Evolutionary conservation across 495 filamentous ascomycete genomes (phyloP), one percentile per base, ranked within the genome.

Genomic region (Tirmania nivea): DNA sequence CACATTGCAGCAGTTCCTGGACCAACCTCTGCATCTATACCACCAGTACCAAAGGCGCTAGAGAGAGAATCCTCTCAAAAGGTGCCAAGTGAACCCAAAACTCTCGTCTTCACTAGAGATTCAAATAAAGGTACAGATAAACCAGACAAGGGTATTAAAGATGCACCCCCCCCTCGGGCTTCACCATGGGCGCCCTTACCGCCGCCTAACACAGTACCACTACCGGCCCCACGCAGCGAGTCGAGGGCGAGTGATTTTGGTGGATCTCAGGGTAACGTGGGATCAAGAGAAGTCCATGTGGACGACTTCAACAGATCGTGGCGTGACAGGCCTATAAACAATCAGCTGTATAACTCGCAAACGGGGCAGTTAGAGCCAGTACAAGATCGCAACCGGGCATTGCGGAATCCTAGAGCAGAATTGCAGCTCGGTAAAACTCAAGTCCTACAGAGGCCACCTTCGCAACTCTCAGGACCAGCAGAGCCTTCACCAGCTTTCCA

Each of bases 351-450:
- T 66, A 94, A 96, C 65, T 93, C 90, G 10, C 81, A 92, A 39
- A 94, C 86, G 48, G 90, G 92, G 20, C 80, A 86, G 45, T 92
- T 94, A 60, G 90, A 99, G 61, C 88, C 92, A 6, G 92, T 86
- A 8, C 70, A 75, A 45, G 84, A 92, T 54, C 73, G 69, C 21
- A 80, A 84, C 39, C 76, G 84, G 56, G 76, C 76, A 20, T 75
- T 79, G 16, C 52, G 55, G n/a, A 70, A 50, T 50, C 25, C 48
- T 25, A 77, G 49, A 74, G 81, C 49, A 49, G 84, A 90, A 49
- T 70, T 70, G 50, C 74, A 74, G 50, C 73, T 78, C 51, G 75
- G 84, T 34, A 77, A 88, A 55, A 83, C 86, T 20, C 74, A 86
- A 31, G 69, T 97, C 14, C 69, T 97, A 50, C 92, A 97, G 63